Evolutionary conservation across 1,284 basidiomycete species (phyloP).

Genomic region (Leccinum solheimii): DNA sequence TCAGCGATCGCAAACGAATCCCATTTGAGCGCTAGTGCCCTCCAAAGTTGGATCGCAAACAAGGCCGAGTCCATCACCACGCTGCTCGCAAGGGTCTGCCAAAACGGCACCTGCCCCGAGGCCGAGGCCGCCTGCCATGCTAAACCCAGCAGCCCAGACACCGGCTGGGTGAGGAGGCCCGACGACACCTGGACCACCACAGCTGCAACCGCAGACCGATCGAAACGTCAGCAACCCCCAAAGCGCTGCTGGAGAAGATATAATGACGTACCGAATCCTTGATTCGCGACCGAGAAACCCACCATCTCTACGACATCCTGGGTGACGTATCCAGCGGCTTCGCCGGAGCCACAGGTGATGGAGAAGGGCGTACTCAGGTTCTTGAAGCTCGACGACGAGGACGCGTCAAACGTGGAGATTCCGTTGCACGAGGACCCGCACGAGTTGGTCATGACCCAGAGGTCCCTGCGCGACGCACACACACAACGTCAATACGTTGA

Average conservation of each 20-base stretch:
- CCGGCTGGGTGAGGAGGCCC: constrained; percentile 18
- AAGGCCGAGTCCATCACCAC: constrained; percentile 37
- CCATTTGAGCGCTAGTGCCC: neutral
- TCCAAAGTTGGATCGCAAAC: constrained; percentile 40
- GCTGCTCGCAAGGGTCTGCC: constrained; percentile 44
- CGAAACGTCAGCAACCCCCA: neutral
- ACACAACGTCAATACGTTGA: neutral
- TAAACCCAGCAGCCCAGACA: constrained; percentile 33
- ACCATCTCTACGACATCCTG: constrained; percentile 45
- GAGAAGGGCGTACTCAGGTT: constrained; percentile 21
- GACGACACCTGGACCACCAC: constrained; percentile 21
- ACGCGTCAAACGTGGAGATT: constrained; percentile 18
- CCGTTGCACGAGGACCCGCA: constrained; percentile 21
- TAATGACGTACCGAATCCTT: constrained; percentile 40
- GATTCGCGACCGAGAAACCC: constrained; percentile 43
- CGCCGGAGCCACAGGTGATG: constrained; percentile 29
- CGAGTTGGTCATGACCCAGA: constrained; percentile 23
- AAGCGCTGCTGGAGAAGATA: constrained; percentile 10
- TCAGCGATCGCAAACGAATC: neutral
- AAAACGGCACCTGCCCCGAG: constrained; percentile 42
- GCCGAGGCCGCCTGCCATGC: constrained; percentile 30
- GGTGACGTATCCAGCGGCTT: constrained; percentile 35
- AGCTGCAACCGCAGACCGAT: constrained; percentile 10
- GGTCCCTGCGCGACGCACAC: constrained; percentile 19
- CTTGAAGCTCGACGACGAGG: constrained; percentile 31